Evolutionary conservation across 2,329 filamentous ascomycete species (phyloP).

Genomic region (Aspergillus quadricinctus): DNA sequence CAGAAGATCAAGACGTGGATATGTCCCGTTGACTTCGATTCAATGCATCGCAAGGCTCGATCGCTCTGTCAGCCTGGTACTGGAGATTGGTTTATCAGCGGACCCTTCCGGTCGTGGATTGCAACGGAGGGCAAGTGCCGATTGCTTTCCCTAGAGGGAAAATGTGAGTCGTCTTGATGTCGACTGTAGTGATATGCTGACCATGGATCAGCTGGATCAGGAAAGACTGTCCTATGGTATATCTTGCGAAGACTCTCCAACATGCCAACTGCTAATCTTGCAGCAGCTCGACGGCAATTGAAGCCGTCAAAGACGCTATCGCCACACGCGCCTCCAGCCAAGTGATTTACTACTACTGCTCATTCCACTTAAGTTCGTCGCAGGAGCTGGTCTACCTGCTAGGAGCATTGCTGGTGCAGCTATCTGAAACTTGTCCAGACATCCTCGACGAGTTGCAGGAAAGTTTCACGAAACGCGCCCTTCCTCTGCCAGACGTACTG

Average conservation of each 20-base stretch:
- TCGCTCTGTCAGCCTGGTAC: background rate
- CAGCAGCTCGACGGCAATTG: background rate
- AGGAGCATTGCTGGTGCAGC: background rate
- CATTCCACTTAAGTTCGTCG: background rate
- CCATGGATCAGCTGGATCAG: background rate
- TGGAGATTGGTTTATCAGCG: background rate
- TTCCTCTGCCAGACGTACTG: background rate
- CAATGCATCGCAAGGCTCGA: background rate
- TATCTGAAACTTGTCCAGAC: background rate
- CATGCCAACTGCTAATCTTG: background rate
- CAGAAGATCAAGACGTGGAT: background rate
- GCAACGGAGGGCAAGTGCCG: background rate
- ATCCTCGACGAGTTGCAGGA: background rate
- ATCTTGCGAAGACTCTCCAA: too few relatives aligned
- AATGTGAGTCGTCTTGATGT: background rate
- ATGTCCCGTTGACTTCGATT: background rate
- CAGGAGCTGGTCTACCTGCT: background rate
- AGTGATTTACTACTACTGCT: background rate
- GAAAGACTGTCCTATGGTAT: background rate
- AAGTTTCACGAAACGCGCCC: background rate
- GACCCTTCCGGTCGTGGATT: background rate
- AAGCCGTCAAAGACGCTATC: background rate
- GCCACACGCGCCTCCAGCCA: background rate
- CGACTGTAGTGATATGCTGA: background rate
- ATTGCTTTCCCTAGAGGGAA: background rate